Conservation (phyloP, 306 rosid genomes). For the cucumber (Cucumis sativus) region Cucumber_9930_V3 NC_026658.2:577501-578000, state of each 20-base stretch:
- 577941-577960: background rate
- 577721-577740: background rate
- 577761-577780: slow-evolving; percentile 1
- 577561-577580: background rate
- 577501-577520: too few relatives aligned
- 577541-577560: background rate
- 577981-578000: background rate
- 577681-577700: background rate
- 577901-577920: background rate
- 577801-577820: background rate
- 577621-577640: background rate
- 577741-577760: background rate
- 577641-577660: background rate
- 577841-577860: background rate
- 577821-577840: slow-evolving; percentile 1
- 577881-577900: slow-evolving; percentile 3
- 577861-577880: background rate
- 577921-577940: background rate
- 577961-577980: background rate
- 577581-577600: background rate
- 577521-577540: too few relatives aligned
- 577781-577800: background rate
- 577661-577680: background rate
- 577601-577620: background rate
- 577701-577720: background rate